Conservation (phyloP, 495 filamentous ascomycete species). For the Achaetomiella virescens region DNA sequence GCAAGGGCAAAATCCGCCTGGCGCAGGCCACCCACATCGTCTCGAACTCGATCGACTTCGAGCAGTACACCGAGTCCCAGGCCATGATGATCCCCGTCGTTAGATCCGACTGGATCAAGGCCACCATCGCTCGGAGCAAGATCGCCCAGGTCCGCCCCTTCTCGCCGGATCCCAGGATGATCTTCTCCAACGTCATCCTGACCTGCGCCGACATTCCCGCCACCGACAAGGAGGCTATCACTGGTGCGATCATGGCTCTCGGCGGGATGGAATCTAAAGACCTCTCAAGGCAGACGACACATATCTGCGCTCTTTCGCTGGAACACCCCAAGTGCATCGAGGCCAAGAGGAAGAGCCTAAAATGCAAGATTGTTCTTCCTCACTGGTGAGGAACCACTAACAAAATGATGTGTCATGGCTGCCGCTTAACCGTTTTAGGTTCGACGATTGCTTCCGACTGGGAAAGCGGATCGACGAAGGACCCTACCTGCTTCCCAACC, state of each 20-base stretch:
- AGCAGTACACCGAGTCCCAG: slow-evolving; percentile 64
- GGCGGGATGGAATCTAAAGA: slow-evolving; percentile 71
- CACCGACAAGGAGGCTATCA: slow-evolving; percentile 88
- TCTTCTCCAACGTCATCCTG: slow-evolving; percentile 76
- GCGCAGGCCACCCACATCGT: slow-evolving; percentile 72
- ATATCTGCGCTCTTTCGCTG: slow-evolving; percentile 77
- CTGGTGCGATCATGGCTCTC: slow-evolving; percentile 81
- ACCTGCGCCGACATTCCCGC: slow-evolving; percentile 73
- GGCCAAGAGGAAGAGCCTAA: slow-evolving; percentile 55
- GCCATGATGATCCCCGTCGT: slow-evolving; percentile 77
- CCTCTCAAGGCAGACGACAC: slow-evolving; percentile 69
- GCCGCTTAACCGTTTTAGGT: slow-evolving; percentile 46
- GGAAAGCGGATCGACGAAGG: slow-evolving; percentile 79
- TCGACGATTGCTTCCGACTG: slow-evolving; percentile 92
- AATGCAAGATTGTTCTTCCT: slow-evolving; percentile 80
- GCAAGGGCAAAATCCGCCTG: slow-evolving; percentile 45
- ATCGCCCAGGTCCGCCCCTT: slow-evolving; percentile 73
- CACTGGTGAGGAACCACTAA: slow-evolving; percentile 64
- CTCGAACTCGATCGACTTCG: slow-evolving; percentile 79
- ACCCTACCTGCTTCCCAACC: slow-evolving; percentile 83
- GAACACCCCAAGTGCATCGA: slow-evolving; percentile 65
- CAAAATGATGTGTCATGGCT: neutral
- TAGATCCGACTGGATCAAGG: slow-evolving; percentile 70
- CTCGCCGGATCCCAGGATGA: slow-evolving; percentile 83
- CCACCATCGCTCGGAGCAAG: slow-evolving; percentile 59